phyloP scores from a whole-genome alignment of 441 rosid species.

The Biscutella auriculata region DNA sequence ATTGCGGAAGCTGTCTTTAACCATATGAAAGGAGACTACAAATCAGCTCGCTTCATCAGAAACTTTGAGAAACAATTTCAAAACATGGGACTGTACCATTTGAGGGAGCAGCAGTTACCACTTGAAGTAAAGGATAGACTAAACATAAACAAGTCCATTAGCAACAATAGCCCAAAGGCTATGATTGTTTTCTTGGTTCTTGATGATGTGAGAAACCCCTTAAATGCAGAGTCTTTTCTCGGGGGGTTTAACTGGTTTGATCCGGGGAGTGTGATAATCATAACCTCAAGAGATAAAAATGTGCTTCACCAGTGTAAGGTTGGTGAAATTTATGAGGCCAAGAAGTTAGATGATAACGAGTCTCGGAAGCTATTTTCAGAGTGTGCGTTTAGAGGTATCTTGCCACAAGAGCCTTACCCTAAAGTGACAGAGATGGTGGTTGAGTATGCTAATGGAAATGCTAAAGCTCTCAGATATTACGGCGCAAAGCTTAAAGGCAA shows the following conservation, averaged over 20 bases:
- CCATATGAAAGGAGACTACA: neutral
- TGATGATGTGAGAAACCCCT: neutral
- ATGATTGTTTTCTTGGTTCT: neutral
- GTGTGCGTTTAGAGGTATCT: neutral
- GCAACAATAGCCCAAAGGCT: too few relatives aligned
- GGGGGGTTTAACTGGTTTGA: neutral
- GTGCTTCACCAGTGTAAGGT: neutral
- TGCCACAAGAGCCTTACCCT: neutral
- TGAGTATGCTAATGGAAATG: conserved; percentile 20
- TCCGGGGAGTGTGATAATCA: conserved; percentile 6
- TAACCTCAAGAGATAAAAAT: conserved; percentile 25
- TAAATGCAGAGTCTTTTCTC: neutral
- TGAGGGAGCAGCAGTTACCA: neutral
- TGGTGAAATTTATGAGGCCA: neutral
- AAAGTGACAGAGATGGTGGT: neutral
- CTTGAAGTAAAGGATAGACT: neutral
- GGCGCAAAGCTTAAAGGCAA: neutral
- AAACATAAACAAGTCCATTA: neutral
- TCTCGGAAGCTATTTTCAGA: conserved; percentile 16
- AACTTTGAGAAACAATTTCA: neutral
- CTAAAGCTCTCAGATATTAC: conserved; percentile 13
- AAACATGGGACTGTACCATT: neutral
- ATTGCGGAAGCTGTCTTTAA: neutral
- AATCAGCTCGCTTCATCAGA: neutral
- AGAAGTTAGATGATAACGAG: neutral